phyloP scores from a whole-genome alignment of 352 stramenopile genomes.

The Phytophthora nicotianae region DNA sequence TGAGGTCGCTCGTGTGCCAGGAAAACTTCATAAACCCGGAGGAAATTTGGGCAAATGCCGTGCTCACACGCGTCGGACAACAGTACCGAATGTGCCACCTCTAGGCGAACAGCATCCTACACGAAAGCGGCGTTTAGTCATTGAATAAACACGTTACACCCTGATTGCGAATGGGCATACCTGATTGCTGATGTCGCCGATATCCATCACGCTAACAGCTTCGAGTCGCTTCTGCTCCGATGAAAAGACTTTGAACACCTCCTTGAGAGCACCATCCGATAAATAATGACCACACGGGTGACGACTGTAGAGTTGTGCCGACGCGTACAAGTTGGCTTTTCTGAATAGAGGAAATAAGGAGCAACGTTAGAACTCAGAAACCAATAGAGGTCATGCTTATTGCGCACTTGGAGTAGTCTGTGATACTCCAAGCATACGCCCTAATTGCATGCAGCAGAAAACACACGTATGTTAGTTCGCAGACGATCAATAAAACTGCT shows the following conservation, averaged over 20 bases:
- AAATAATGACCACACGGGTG: slow-evolving; percentile 81
- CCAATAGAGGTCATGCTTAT: not conserved
- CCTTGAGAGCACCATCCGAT: slow-evolving; percentile 86
- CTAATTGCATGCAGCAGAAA: slow-evolving; percentile 27
- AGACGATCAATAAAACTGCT: not conserved
- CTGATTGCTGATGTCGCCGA: slow-evolving; percentile 88
- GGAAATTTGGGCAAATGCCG: slow-evolving; percentile 94
- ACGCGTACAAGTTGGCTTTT: slow-evolving; percentile 44
- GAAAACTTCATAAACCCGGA: slow-evolving; percentile 93
- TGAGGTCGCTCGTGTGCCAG: slow-evolving; percentile 72
- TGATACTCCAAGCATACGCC: slow-evolving; percentile 55
- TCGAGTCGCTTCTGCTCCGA: slow-evolving; percentile 62
- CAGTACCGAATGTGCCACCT: slow-evolving; percentile 94
- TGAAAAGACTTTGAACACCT: slow-evolving; percentile 88
- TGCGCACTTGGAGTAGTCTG: slow-evolving; percentile 59
- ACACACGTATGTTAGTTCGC: slow-evolving; percentile 1
- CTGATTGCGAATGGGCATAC: slow-evolving; percentile 32
- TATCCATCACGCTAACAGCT: slow-evolving; percentile 92
- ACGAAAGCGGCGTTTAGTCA: slow-evolving; percentile 7
- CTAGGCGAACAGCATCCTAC: slow-evolving; percentile 88
- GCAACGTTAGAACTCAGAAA: slow-evolving; percentile 8
- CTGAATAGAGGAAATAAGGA: slow-evolving; percentile 34
- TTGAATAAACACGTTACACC: not conserved
- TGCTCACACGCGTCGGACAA: slow-evolving; percentile 89
- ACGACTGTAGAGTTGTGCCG: slow-evolving; percentile 48